phyloP scores from a whole-genome alignment of 2,329 filamentous ascomycete genomes.

The Clonostachys solani region DNA sequence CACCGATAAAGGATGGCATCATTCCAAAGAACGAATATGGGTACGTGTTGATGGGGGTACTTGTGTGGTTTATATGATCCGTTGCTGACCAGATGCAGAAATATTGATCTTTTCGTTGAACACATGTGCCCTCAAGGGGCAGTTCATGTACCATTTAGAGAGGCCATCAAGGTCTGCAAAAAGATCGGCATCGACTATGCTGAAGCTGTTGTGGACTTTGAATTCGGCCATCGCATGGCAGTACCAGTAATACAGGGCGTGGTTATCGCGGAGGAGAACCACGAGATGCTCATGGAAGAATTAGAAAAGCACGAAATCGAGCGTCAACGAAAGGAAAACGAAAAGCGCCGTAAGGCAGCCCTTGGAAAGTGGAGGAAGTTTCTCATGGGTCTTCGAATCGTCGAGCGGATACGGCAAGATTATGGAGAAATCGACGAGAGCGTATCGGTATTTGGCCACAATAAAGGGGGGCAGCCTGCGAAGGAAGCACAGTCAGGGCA shows the following conservation, averaged over 20 bases:
- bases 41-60: conserved; percentile 13
- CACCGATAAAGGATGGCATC: conserved; percentile 75
- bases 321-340: conserved; percentile 72
- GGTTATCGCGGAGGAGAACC: conserved; percentile 79
- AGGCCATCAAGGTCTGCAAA: conserved; percentile 76
- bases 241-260: conserved; percentile 90
- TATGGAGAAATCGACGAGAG: conserved; percentile 61
- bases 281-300: conserved; percentile 69
- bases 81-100: conserved; percentile 34
- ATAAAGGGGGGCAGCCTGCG: conserved; percentile 11
- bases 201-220: conserved; percentile 93
- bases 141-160: conserved; percentile 75
- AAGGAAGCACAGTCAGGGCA: background rate
- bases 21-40: conserved; percentile 95
- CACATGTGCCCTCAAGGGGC: conserved; percentile 88
- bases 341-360: conserved; percentile 72
- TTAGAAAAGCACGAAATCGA: conserved; percentile 76
- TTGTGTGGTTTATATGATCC: background rate
- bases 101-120: conserved; percentile 92
- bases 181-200: conserved; percentile 83
- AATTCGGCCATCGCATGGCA: conserved; percentile 92
- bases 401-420: conserved; percentile 70
- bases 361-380: conserved; percentile 83
- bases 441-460: conserved; percentile 51
- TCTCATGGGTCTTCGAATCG: conserved; percentile 77